Evolutionary conservation across 371 early-diverging fungal genomes (phyloP), one percentile per base, ranked within the genome.

Genomic region (Haplosporangium sp.): DNA sequence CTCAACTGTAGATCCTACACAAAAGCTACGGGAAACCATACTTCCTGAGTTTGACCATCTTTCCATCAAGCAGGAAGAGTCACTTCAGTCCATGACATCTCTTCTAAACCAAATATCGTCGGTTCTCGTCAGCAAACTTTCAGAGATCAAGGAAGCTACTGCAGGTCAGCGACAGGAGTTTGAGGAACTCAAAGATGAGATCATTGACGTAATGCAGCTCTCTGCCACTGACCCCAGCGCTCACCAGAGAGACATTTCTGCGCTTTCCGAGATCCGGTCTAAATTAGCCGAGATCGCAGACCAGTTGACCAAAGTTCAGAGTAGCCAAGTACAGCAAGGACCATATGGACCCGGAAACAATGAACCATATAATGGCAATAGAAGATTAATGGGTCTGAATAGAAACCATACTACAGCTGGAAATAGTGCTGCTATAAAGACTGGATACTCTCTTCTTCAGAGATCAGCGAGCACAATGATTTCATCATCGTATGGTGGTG

Each of bases 161-260:
- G 63, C 61, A 13, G 64, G 71, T 15, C 79, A 79, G 37, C 67
- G 79, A 10, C 79, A 79, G 40, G 79, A 79, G 59, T 79, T 79
- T 61, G 79, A 79, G n/a, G 79, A 79, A 40, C 79, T 79, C 68
- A 79, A 79, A 68, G 79, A 79, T n/a, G 79, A 79, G 47, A 79
- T 79, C 11, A 79, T 79, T 10, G 79, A 79, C 39, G 71, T 79
- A 52, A 79, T 79, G 79, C 74, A 79, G 37, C 71, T 79, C 48
- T 79, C 79, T 0, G 79, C 74, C n/a, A 79, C 79, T 2, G 79
- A 74, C 15, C 79, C 79, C 0, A 79, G 74, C 52, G 65, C 66
- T n/a, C 67, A 61, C n/a, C 79, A 79, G 44, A 60, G 74, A n/a
- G 79, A 79, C 5, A 66, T 73, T 34, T 79, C 79, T 2, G 61